phyloP scores from a whole-genome alignment of 192 early-diverging fungal genomes.

The Coemansia sp. region DNA sequence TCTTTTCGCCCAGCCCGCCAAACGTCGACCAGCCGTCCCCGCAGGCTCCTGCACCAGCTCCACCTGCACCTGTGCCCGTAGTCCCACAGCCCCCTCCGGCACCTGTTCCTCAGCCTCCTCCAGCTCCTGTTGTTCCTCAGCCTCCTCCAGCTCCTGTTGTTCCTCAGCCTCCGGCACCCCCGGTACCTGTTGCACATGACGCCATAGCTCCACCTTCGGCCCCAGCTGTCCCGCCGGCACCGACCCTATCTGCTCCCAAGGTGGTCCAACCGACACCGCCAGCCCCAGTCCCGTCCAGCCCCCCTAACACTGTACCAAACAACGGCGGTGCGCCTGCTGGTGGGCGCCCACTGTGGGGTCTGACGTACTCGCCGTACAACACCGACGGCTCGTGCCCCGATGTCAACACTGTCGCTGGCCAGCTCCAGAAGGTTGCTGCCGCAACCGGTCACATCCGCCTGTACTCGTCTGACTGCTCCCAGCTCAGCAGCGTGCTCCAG shows the following conservation, averaged over 20 bases:
- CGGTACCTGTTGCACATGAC: constrained; percentile 1
- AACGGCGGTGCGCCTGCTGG: not conserved
- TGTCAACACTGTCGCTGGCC: constrained; percentile 14
- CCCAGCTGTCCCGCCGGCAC: not conserved
- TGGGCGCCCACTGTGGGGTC: constrained; percentile 31
- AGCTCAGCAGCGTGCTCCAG: constrained; percentile 33
- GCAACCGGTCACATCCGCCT: constrained; percentile 46
- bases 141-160: not conserved
- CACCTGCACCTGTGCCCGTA: not conserved
- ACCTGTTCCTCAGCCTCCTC: not conserved
- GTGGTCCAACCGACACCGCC: not conserved
- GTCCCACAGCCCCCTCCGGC: not conserved
- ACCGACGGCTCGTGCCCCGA: constrained; percentile 46
- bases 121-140: not conserved
- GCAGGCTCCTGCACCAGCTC: not conserved
- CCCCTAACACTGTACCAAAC: not conserved
- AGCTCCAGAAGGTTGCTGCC: constrained; percentile 27
- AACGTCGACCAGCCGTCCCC: not conserved
- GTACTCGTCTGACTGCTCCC: constrained; percentile 51
- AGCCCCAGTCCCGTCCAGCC: not conserved
- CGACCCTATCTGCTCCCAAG: not conserved
- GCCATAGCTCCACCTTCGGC: not conserved
- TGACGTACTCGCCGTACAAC: constrained; percentile 50
- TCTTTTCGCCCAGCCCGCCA: constrained; percentile 7
- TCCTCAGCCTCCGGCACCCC: not conserved